A percentile compares a stretch with the other conserved stretches of the same genome.
Conservation (phyloP, 495 filamentous ascomycete species). For the Penicillium chermesinum region DNA sequence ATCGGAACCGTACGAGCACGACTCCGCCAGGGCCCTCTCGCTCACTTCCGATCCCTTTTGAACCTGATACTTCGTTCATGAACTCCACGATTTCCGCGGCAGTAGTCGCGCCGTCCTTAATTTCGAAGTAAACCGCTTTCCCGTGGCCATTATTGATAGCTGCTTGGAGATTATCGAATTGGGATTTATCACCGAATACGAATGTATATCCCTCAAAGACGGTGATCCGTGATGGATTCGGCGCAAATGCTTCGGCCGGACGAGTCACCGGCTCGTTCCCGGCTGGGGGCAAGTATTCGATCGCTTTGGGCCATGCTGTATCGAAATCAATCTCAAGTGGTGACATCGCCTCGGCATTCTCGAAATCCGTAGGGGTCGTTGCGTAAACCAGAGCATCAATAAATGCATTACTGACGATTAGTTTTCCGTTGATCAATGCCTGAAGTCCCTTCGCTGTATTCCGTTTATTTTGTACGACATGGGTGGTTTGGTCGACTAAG, state of each 20-base stretch:
- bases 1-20: slow-evolving; percentile 71
- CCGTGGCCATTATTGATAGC: slow-evolving; percentile 76
- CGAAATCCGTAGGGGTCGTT: slow-evolving; percentile 46
- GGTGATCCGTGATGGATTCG: slow-evolving; percentile 57
- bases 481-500: slow-evolving; percentile 65
- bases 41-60: slow-evolving; percentile 61
- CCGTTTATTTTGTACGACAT: slow-evolving; percentile 82
- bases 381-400: slow-evolving; percentile 69
- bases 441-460: slow-evolving; percentile 84
- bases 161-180: slow-evolving; percentile 69
- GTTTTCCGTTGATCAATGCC: slow-evolving; percentile 78
- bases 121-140: slow-evolving; percentile 65
- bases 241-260: slow-evolving; percentile 59
- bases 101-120: slow-evolving; percentile 60
- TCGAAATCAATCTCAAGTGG: slow-evolving; percentile 82
- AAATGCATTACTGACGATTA: slow-evolving; percentile 73
- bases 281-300: slow-evolving; percentile 63
- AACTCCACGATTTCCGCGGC: slow-evolving; percentile 73
- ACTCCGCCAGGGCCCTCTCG: slow-evolving; percentile 62
- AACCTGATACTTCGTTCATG: slow-evolving; percentile 67
- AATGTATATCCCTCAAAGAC: slow-evolving; percentile 87
- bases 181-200: slow-evolving; percentile 73
- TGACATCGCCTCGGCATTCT: slow-evolving; percentile 51
- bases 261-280: slow-evolving; percentile 68
- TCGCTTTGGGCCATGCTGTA: slow-evolving; percentile 69